Evolutionary conservation across 148 eudicot species (phyloP).

Genomic region (Rhododendron mucronatum): DNA sequence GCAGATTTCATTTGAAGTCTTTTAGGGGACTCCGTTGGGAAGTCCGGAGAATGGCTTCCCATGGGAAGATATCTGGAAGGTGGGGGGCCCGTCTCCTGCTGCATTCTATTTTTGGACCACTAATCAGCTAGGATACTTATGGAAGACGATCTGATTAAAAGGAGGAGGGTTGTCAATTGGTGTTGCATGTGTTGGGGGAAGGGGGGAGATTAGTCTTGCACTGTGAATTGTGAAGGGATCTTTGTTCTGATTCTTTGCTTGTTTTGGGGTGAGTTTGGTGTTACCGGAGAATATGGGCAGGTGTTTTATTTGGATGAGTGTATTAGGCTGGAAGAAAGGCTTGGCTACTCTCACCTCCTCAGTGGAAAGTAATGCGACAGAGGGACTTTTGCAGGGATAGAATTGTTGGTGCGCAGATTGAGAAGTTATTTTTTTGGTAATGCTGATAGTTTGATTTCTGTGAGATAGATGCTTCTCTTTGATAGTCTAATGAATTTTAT

Average conservation of each 20-base stretch:
- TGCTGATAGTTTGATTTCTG: too few species aligned
- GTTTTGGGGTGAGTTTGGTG: background rate
- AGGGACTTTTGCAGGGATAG: too few species aligned
- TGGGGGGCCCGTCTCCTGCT: background rate
- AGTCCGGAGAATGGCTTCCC: background rate
- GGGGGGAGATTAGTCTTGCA: background rate
- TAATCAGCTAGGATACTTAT: background rate
- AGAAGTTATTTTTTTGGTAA: too few species aligned
- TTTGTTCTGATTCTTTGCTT: background rate
- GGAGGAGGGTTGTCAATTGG: background rate
- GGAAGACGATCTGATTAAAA: background rate
- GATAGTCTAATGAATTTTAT: too few species aligned
- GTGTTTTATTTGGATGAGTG: background rate
- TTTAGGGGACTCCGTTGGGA: background rate
- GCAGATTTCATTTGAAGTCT: background rate
- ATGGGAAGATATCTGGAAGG: background rate
- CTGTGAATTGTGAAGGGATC: background rate
- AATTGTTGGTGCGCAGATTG: background rate
- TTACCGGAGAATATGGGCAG: background rate
- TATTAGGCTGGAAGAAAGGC: too few species aligned
- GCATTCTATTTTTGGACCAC: background rate
- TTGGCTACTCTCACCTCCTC: too few species aligned
- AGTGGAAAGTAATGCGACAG: too few species aligned
- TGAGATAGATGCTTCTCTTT: too few species aligned
- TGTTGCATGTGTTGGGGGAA: background rate